Percentiles rank a stretch among this genome's conserved stretches.
These are phyloP conservation scores for Irpex rosettiformis DNA, from an alignment of 1,284 basidiomycete genomes.

Conservation along the genomic window DNA sequence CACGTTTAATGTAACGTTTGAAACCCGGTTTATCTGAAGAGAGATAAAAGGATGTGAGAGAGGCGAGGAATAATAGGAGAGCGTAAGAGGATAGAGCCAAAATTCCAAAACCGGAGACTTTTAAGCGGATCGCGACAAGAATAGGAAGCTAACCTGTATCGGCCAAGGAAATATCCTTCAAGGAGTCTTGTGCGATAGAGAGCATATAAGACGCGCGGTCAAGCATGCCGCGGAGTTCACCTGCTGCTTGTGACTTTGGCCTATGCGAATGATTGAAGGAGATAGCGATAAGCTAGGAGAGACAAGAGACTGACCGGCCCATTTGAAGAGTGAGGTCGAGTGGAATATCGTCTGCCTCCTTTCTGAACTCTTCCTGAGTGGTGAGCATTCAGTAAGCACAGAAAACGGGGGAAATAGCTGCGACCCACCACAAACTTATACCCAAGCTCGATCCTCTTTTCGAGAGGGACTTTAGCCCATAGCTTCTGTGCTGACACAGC, in stretches of 20 bases:
- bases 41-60: too few species aligned
- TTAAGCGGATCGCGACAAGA: too few species aligned
- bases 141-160: too few species aligned
- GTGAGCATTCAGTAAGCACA: neutral
- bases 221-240: slow-evolving; percentile 80
- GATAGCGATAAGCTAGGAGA: neutral
- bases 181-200: slow-evolving; percentile 73
- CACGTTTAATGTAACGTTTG: slow-evolving; percentile 77
- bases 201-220: slow-evolving; percentile 84
- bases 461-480: slow-evolving; percentile 69
- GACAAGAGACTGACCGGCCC: slow-evolving; percentile 55
- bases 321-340: slow-evolving; percentile 78
- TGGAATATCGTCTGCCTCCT: slow-evolving; percentile 65
- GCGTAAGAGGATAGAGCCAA: too few species aligned
- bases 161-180: slow-evolving; percentile 73
- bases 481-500: slow-evolving; percentile 66
- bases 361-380: slow-evolving; percentile 70
- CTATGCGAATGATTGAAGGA: slow-evolving; percentile 34
- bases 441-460: slow-evolving; percentile 73
- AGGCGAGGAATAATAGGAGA: too few species aligned
- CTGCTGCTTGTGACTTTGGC: slow-evolving; percentile 71
- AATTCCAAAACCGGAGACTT: too few species aligned
- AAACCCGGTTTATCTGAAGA: slow-evolving; percentile 82
- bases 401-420: neutral
- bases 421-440: slow-evolving; percentile 70